A percentile compares a stretch with the other conserved stretches of the same genome.
Evolutionary conservation across 192 early-diverging fungal species (phyloP).

Genomic region (Backusella mclennaniae): DNA sequence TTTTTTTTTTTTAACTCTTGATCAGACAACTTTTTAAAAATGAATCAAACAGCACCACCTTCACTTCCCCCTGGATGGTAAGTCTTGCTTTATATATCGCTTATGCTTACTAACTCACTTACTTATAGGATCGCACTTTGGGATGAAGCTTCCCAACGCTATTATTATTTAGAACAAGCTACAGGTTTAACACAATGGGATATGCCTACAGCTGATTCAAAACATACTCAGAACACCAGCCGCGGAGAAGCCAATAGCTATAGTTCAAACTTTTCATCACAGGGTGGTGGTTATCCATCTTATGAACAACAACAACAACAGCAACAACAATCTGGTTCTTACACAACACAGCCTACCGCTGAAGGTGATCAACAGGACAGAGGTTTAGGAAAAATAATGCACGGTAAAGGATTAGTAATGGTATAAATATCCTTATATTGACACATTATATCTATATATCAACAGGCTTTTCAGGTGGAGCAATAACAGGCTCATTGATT

Average conservation of each 20-base stretch:
- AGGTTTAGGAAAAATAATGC: not conserved
- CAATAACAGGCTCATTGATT: constrained; percentile 2
- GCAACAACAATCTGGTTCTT: not conserved
- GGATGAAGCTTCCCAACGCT: constrained; percentile 19
- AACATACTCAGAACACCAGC: not conserved
- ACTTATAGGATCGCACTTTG: constrained; percentile 21
- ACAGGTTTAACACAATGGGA: constrained; percentile 30
- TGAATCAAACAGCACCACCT: constrained; percentile 14
- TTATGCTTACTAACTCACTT: not conserved
- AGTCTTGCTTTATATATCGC: not conserved
- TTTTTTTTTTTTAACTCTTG: not conserved
- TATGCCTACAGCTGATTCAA: not conserved
- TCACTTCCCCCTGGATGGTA: constrained; percentile 31
- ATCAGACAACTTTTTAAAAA: not conserved
- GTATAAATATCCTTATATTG: not conserved
- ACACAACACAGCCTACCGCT: not conserved
- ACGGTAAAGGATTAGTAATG: not conserved
- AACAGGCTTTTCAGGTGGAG: constrained; percentile 17
- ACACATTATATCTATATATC: not conserved
- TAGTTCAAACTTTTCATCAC: not conserved
- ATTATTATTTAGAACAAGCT: constrained; percentile 24
- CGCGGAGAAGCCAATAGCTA: not conserved
- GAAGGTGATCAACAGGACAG: constrained; percentile 2
- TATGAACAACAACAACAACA: not conserved
- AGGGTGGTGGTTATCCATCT: not conserved